Conservation (phyloP, 306 rosid species). For the Acacia acuminata region DNA sequence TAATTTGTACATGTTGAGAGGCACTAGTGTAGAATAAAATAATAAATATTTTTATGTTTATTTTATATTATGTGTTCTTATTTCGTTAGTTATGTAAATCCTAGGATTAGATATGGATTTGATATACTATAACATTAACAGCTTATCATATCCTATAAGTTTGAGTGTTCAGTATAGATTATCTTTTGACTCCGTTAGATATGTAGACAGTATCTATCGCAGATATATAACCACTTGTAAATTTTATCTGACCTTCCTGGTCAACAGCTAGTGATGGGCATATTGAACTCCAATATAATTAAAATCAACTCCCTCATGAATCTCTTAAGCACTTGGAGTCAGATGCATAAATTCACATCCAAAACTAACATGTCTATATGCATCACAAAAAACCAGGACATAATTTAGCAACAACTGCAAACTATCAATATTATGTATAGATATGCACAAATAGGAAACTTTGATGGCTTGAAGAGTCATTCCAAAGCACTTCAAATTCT, state of each 20-base stretch:
- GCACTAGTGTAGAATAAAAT: neutral
- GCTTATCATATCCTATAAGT: neutral
- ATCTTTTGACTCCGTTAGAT: neutral
- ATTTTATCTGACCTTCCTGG: neutral
- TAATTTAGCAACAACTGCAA: slow-evolving; percentile 18
- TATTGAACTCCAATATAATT: neutral
- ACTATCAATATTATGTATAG: slow-evolving; percentile 23
- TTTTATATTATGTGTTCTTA: too few species aligned
- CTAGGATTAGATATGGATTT: too few species aligned
- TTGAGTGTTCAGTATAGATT: neutral
- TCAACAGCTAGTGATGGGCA: slow-evolving; percentile 4
- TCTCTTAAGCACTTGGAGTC: neutral
- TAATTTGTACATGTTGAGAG: neutral
- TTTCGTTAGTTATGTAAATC: too few species aligned
- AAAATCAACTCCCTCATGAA: slow-evolving; percentile 5
- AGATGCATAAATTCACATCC: slow-evolving; percentile 6
- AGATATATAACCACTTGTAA: slow-evolving; percentile 2
- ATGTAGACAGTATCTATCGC: slow-evolving; percentile 17
- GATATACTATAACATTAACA: too few species aligned
- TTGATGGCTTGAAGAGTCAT: slow-evolving; percentile 11
- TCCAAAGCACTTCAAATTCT: slow-evolving; percentile 31
- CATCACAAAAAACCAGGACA: neutral
- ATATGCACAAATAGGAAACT: slow-evolving; percentile 10
- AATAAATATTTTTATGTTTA: too few species aligned
- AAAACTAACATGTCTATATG: slow-evolving; percentile 9